Base-by-base conservation (phyloP, 164 flowering plant genomes). In the Stephania yunnanensis region DNA sequence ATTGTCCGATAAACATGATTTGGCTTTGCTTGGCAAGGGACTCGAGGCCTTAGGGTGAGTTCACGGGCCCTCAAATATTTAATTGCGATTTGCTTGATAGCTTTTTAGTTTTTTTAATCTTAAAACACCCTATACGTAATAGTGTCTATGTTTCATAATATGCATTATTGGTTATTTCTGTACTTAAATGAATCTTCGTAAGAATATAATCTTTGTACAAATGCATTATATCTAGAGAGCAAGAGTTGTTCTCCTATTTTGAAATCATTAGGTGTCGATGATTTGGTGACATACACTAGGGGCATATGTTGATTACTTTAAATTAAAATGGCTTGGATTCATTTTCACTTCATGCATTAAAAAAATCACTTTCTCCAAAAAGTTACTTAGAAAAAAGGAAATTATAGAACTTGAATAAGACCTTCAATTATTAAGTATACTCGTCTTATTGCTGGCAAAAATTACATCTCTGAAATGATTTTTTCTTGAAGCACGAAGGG, bases 1-100 rank as follows among this genome's bases (percentile, higher is more conserved):
- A 30, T 78, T 96, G 72, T 94, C 99, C 1, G 93, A 96, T 80
- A 96, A 96, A 85, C 89, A 71, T 74, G 92, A 90, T 75, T 76
- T 94, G 69, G 87, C 85, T 75, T 78, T 87, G 58, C 94, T 96
- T 76, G 97, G 92, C 44, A 87, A 72, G 74, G 98, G 94, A 53
- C 89, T 96, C 30, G 90, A 87, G 69, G 81, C 80, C 45, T 82
- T 96, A 73, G 98, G 99, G 99, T 94, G 50, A 74, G n/a, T 13
- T 61, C 36, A 10, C 36, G 17, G 19, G 52, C 64, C 42, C 25
- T 69, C 55, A 58, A 58, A 11, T 71, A 7, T 69, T 63, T 52
- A 36, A 7, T 15, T 5, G 4, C 8, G 3, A 3, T 58, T 58
- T 58, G 0, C 8, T 44, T 78, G 8, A 45, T 17, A 36, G 42